Conservation (phyloP, 768 basidiomycete species). For the Termitomyces sp. region DNA sequence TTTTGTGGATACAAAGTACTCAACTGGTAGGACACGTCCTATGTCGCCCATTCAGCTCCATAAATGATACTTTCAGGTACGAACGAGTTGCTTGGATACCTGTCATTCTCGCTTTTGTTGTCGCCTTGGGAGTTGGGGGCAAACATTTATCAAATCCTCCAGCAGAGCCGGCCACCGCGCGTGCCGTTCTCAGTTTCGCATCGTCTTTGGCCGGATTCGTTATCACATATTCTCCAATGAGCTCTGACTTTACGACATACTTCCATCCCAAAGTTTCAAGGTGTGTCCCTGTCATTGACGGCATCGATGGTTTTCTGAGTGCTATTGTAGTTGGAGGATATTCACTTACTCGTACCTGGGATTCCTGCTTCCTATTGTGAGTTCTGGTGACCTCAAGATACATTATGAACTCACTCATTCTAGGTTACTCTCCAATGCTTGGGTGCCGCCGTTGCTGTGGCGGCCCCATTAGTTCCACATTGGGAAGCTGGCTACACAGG, state of each 20-base stretch:
- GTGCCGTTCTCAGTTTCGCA: slow-evolving; percentile 57
- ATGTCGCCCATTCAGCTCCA: background rate
- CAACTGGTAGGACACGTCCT: slow-evolving; percentile 30
- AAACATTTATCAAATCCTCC: slow-evolving; percentile 57
- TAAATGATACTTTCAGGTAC: slow-evolving; percentile 38
- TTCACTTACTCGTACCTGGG: slow-evolving; percentile 70
- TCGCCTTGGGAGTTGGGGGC: slow-evolving; percentile 71
- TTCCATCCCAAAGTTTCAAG: slow-evolving; percentile 55
- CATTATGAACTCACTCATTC: background rate
- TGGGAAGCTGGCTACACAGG: slow-evolving; percentile 59
- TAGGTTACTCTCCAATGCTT: slow-evolving; percentile 40
- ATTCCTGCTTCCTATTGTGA: slow-evolving; percentile 55
- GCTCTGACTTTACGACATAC: slow-evolving; percentile 76
- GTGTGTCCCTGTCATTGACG: slow-evolving; percentile 23
- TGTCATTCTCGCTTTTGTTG: slow-evolving; percentile 65
- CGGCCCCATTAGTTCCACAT: slow-evolving; percentile 48
- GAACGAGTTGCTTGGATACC: slow-evolving; percentile 78
- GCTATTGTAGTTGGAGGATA: slow-evolving; percentile 48
- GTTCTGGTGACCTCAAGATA: slow-evolving; percentile 3
- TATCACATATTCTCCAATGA: slow-evolving; percentile 56
- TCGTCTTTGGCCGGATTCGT: slow-evolving; percentile 72
- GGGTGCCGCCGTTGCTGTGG: slow-evolving; percentile 66
- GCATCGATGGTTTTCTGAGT: background rate
- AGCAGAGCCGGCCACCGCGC: slow-evolving; percentile 49
- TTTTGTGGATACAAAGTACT: slow-evolving; percentile 55